Evolutionary conservation across 83 land plant species (phyloP).

Genomic region (Thuja plicata): DNA sequence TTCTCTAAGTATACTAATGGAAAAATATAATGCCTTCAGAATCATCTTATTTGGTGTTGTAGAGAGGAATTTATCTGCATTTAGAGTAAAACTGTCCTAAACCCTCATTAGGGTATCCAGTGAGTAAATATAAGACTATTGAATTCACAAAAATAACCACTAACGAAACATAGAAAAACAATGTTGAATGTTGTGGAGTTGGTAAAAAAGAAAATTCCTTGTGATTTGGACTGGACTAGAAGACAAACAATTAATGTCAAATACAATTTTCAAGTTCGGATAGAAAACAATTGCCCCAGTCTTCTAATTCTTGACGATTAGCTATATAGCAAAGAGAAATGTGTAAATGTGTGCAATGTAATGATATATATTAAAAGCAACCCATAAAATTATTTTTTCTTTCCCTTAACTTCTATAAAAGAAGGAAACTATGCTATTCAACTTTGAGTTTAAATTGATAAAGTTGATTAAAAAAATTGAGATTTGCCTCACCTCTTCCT

Average conservation of each 20-base stretch:
- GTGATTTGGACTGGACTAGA: not conserved
- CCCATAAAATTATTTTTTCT: not conserved
- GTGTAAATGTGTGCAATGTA: not conserved
- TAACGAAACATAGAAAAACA: not conserved
- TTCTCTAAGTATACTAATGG: too few relatives aligned
- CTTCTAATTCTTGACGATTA: not conserved
- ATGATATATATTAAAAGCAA: not conserved
- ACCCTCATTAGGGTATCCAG: too few relatives aligned
- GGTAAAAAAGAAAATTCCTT: not conserved
- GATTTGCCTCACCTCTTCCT: slow-evolving; percentile 97
- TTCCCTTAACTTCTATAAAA: not conserved
- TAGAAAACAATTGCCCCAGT: not conserved
- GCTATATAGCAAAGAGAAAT: not conserved
- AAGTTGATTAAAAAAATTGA: too few relatives aligned
- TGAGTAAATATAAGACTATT: too few relatives aligned
- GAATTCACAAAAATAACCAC: too few relatives aligned
- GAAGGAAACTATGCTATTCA: too few relatives aligned
- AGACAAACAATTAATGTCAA: not conserved
- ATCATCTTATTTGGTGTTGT: too few relatives aligned
- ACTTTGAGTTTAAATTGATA: too few relatives aligned
- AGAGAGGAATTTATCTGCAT: too few relatives aligned
- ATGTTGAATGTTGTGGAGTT: not conserved
- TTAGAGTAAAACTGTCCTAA: too few relatives aligned
- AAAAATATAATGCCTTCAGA: too few relatives aligned
- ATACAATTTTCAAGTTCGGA: not conserved